Evolutionary conservation across 2,329 filamentous ascomycete genomes (phyloP).

Genomic region (Hypoxylon sp.): DNA sequence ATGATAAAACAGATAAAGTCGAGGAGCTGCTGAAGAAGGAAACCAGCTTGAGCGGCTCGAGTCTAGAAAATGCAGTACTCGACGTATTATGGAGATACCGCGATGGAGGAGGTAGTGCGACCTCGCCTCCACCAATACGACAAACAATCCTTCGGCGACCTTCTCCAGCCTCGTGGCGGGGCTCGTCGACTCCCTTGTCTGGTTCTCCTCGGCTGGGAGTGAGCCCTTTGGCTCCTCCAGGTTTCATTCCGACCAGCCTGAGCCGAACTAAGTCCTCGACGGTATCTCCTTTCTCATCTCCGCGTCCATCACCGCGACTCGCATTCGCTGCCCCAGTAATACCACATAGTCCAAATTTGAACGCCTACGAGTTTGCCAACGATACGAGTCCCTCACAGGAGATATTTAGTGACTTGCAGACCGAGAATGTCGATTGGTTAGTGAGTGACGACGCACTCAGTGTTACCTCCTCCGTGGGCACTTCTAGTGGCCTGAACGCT

Average conservation of each 20-base stretch:
- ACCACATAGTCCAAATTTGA: conserved; percentile 92
- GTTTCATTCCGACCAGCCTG: conserved; percentile 84
- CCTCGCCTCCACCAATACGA: conserved; percentile 87
- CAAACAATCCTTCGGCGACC: conserved; percentile 91
- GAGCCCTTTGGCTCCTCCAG: conserved; percentile 86
- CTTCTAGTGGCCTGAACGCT: conserved; percentile 80
- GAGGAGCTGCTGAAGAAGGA: conserved; percentile 88
- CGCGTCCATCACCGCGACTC: conserved; percentile 90
- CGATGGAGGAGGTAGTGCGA: conserved; percentile 73
- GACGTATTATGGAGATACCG: conserved; percentile 91
- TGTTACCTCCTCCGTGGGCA: conserved; percentile 80
- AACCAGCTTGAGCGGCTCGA: conserved; percentile 80
- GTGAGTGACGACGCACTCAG: conserved; percentile 90
- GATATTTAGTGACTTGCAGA: conserved; percentile 90
- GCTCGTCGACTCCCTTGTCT: conserved; percentile 83
- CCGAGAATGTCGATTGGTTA: conserved; percentile 97
- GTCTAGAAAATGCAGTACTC: conserved; percentile 90
- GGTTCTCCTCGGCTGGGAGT: conserved; percentile 87
- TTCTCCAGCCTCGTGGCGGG: conserved; percentile 94
- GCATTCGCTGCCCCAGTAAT: conserved; percentile 91
- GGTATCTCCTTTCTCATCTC: conserved; percentile 93
- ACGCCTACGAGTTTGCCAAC: conserved; percentile 93
- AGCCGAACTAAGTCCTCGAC: conserved; percentile 82
- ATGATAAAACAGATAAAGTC: conserved; percentile 93
- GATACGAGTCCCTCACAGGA: conserved; percentile 86